Base-by-base conservation (phyloP, 2,329 filamentous ascomycete species). In the Colletotrichum sp. region DNA sequence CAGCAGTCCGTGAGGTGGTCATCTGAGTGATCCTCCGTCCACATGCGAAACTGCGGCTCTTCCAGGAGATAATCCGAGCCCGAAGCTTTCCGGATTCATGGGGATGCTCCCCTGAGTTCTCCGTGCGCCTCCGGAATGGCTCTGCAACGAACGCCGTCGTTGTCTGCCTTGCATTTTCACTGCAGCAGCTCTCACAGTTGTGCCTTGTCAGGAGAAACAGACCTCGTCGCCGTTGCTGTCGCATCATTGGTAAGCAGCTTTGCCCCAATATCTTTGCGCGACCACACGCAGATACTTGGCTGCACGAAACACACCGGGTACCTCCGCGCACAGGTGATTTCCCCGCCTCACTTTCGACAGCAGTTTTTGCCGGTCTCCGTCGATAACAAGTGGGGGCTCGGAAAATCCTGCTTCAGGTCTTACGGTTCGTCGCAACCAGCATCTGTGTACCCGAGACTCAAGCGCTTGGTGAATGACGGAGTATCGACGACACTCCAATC, bases 341-440 rank as follows among this genome's bases (percentile, higher is more conserved):
- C 66, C 66, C 58, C 21, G 43, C 34, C 55, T 72, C 16, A 54
- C 16, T 38, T 8, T 31, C 16, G 13, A 11, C 11, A 31, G 70
- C 59, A 65, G 4, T 18, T 73, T 55, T 73, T 61, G 31, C 58
- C 70, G 66, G 66, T 61, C 13, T 65, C 16, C 21, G 59, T 29
- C 31, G 34, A 12, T 38, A 12, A 21, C 16, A 34, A 59, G 38
- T 27, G 24, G 58, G 8, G 59, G 4, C 66, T 58, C 51, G 54
- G 34, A 59, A 58, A 54, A 27, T 21, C 29, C 34, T 36, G 55
- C 66, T 58, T 38, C n/a, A 31, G 31, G 51, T 21, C 24, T 69
- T 34, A 51, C 36, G 36, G 70, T 70, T 73, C 66, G 51, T 70
- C 38, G 70, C 51, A 70, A 69, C 34, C 43, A 36, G 34, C 36